Evolutionary conservation across 768 basidiomycete genomes (phyloP).

Genomic region (Lactarius pseudohatsudake): DNA sequence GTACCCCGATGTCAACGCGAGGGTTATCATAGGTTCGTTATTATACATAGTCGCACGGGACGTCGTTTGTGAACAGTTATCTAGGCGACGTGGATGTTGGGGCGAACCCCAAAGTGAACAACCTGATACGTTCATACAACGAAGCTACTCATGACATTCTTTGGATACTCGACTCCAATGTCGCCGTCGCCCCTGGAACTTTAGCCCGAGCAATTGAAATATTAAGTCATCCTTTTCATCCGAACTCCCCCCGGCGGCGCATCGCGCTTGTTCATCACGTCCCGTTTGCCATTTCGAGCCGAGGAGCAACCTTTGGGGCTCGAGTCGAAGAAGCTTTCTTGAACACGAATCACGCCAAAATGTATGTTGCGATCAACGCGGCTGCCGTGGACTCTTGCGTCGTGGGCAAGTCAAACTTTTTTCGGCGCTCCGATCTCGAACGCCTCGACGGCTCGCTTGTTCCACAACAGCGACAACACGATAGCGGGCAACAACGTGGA

Average conservation of each 20-base stretch:
- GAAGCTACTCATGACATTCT: constrained; percentile 84
- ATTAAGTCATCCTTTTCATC: constrained; percentile 47
- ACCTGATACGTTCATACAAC: constrained; percentile 81
- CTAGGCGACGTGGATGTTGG: constrained; percentile 82
- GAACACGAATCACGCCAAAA: constrained; percentile 96
- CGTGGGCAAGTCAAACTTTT: constrained; percentile 94
- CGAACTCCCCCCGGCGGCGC: constrained; percentile 40
- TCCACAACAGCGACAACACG: constrained; percentile 30
- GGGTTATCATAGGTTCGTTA: constrained; percentile 70
- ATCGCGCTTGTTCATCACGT: constrained; percentile 94
- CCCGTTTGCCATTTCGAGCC: constrained; percentile 78
- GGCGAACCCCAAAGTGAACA: constrained; percentile 97
- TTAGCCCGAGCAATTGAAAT: constrained; percentile 83
- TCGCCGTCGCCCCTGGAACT: constrained; percentile 73
- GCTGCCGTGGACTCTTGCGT: constrained; percentile 92
- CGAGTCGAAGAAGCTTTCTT: constrained; percentile 90
- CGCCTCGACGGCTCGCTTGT: constrained; percentile 66
- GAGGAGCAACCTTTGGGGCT: constrained; percentile 66
- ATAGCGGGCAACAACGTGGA: constrained; percentile 45
- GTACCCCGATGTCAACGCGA: constrained; percentile 73
- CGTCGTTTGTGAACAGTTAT: neutral
- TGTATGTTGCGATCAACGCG: constrained; percentile 94
- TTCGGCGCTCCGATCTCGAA: constrained; percentile 85
- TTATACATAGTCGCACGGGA: neutral
- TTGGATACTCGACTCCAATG: constrained; percentile 96